A percentile compares a stretch with the other conserved stretches of the same genome.
Evolutionary conservation across 306 rosid species (phyloP).

Genomic region (Trichosanthes truncata): DNA sequence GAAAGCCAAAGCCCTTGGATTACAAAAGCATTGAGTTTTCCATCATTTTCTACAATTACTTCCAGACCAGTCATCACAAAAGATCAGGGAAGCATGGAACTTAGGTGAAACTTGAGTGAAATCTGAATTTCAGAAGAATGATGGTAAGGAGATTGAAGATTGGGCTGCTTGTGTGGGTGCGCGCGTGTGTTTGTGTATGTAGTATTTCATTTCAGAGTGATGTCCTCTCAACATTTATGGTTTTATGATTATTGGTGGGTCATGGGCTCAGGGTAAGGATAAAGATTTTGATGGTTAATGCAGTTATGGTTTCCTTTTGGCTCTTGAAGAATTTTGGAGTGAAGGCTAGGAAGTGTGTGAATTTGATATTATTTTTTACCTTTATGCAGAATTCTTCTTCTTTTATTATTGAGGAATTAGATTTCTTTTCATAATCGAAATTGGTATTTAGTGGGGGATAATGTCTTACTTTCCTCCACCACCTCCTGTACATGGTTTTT

Average conservation of each 20-base stretch:
- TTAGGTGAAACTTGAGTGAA: not conserved
- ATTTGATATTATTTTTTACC: not conserved
- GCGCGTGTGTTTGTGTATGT: not conserved
- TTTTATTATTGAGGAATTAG: not conserved
- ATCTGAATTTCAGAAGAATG: not conserved
- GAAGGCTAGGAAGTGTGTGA: not conserved
- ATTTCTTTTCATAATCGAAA: not conserved
- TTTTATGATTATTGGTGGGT: not conserved
- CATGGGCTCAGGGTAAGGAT: not conserved
- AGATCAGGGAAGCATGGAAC: not conserved
- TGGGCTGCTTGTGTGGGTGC: not conserved
- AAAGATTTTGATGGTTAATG: not conserved
- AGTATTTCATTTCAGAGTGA: not conserved
- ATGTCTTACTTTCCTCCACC: not conserved
- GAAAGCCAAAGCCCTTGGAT: no score
- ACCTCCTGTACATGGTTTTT: not conserved
- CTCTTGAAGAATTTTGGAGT: not conserved
- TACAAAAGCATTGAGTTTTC: no score
- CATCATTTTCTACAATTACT: no score
- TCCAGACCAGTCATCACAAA: no score
- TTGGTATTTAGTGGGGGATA: not conserved
- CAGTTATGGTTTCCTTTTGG: not conserved
- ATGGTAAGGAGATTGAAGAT: no score
- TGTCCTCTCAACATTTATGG: not conserved
- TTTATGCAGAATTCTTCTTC: not conserved